Conservation (phyloP, 345 rosid species). For the Passiflora organensis region DNA sequence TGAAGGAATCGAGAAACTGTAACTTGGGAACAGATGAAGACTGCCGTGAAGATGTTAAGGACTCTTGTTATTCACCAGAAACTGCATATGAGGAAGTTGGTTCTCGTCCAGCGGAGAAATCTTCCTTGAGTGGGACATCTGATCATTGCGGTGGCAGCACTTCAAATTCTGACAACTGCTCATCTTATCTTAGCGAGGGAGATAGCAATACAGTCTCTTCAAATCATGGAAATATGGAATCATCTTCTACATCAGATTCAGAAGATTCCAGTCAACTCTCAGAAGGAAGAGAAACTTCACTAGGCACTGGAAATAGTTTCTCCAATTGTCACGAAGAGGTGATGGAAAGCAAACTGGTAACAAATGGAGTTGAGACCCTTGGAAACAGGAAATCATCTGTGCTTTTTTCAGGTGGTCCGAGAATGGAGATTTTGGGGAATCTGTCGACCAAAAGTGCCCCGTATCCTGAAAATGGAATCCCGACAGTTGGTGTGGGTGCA, state of each 20-base stretch:
- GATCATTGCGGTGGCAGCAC: slow-evolving; percentile 44
- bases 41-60: slow-evolving; percentile 33
- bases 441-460: slow-evolving; percentile 26
- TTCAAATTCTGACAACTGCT: slow-evolving; percentile 81
- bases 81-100: slow-evolving; percentile 31
- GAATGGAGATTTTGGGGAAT: slow-evolving; percentile 32
- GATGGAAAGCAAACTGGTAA: slow-evolving; percentile 26
- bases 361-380: slow-evolving; percentile 30
- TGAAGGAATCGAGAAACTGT: slow-evolving; percentile 21
- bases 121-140: slow-evolving; percentile 23
- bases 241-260: slow-evolving; percentile 82
- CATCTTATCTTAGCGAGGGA: slow-evolving; percentile 85
- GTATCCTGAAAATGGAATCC: slow-evolving; percentile 36
- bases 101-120: slow-evolving; percentile 25
- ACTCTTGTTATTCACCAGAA: slow-evolving; percentile 28
- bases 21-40: slow-evolving; percentile 24
- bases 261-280: slow-evolving; percentile 67
- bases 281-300: slow-evolving; percentile 47
- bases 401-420: slow-evolving; percentile 27
- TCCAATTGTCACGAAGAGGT: slow-evolving; percentile 34
- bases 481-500: slow-evolving; percentile 40
- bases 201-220: slow-evolving; percentile 72
- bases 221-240: slow-evolving; percentile 55
- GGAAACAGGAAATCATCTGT: slow-evolving; percentile 27
- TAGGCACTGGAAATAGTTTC: slow-evolving; percentile 31